These are phyloP conservation scores for Escovopsis weberi DNA, from an alignment of 2,329 filamentous ascomycete species.

Conservation along the genomic window DNA sequence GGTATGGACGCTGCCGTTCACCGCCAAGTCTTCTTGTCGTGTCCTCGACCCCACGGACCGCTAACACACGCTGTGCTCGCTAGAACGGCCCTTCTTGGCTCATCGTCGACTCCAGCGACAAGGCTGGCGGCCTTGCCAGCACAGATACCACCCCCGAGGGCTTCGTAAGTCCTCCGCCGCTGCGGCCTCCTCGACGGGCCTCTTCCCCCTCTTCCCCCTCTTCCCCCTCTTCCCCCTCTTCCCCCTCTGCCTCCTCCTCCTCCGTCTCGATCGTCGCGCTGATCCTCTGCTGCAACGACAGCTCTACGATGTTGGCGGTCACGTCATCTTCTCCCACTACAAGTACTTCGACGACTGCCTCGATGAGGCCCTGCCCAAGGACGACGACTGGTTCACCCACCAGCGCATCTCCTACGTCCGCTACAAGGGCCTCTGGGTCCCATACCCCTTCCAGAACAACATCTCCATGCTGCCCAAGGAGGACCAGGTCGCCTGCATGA, in stretches of 20 bases:
- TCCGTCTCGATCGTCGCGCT: slow-evolving; percentile 4
- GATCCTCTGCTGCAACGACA: slow-evolving; percentile 19
- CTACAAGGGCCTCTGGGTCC: slow-evolving; percentile 92
- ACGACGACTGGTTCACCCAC: slow-evolving; percentile 93
- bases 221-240: slow-evolving; percentile 6
- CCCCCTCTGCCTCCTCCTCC: slow-evolving; percentile 9
- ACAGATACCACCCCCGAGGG: slow-evolving; percentile 92
- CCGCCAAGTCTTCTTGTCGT: slow-evolving; percentile 16
- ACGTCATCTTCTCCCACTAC: slow-evolving; percentile 99
- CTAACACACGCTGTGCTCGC: slow-evolving; percentile 10
- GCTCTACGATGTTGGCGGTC: slow-evolving; percentile 97
- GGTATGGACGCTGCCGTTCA: slow-evolving; percentile 38
- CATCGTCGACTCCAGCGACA: slow-evolving; percentile 85
- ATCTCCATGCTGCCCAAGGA: slow-evolving; percentile 96
- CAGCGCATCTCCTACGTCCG: slow-evolving; percentile 98
- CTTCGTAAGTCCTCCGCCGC: slow-evolving; percentile 56
- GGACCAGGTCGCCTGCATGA: slow-evolving; percentile 86
- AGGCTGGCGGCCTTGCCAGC: slow-evolving; percentile 85
- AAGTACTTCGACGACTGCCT: slow-evolving; percentile 99
- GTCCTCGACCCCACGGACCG: slow-evolving; percentile 6
- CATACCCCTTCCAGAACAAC: slow-evolving; percentile 99
- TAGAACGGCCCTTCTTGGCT: slow-evolving; percentile 90
- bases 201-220: not conserved
- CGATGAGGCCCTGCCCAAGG: slow-evolving; percentile 86
- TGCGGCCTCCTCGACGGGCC: too few relatives aligned